phyloP scores from a whole-genome alignment of 768 basidiomycete species.

The Russula dissimulans region DNA sequence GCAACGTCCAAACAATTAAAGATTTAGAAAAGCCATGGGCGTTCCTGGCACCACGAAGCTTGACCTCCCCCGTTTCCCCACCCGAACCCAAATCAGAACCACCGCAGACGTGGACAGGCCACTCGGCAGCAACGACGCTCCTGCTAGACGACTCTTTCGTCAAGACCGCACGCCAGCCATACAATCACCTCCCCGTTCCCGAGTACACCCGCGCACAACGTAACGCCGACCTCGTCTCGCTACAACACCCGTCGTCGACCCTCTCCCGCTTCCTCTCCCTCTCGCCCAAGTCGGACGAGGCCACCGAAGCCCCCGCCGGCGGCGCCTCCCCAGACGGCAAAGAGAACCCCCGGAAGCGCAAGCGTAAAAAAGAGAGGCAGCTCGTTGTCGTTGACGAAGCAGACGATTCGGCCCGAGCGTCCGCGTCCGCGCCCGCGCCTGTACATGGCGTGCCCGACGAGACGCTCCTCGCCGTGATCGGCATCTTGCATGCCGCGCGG shows the following conservation, averaged over 20 bases:
- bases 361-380: not conserved
- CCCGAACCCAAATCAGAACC: not conserved
- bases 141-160: slow-evolving; percentile 44
- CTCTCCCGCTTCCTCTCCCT: slow-evolving; percentile 6
- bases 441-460: slow-evolving; percentile 32
- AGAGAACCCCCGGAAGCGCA: not conserved
- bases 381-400: not conserved
- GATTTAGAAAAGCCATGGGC: slow-evolving; percentile 64
- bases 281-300: not conserved
- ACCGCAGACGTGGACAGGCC: slow-evolving; percentile 15
- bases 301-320: not conserved
- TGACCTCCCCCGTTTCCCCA: not conserved
- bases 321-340: not conserved
- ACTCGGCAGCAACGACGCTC: slow-evolving; percentile 40
- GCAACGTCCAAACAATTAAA: slow-evolving; percentile 54
- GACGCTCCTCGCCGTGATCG: slow-evolving; percentile 56
- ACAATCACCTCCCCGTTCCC: slow-evolving; percentile 69
- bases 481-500: slow-evolving; percentile 53
- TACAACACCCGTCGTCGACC: slow-evolving; percentile 10
- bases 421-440: too few relatives aligned
- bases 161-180: slow-evolving; percentile 62
- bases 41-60: slow-evolving; percentile 23
- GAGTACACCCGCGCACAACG: slow-evolving; percentile 51
- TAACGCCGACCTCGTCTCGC: slow-evolving; percentile 28
- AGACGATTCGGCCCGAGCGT: not conserved